A percentile compares a stretch with the other conserved stretches of the same genome.
phyloP scores from a whole-genome alignment of 306 rosid genomes.

The Quercus engelmannii region DNA sequence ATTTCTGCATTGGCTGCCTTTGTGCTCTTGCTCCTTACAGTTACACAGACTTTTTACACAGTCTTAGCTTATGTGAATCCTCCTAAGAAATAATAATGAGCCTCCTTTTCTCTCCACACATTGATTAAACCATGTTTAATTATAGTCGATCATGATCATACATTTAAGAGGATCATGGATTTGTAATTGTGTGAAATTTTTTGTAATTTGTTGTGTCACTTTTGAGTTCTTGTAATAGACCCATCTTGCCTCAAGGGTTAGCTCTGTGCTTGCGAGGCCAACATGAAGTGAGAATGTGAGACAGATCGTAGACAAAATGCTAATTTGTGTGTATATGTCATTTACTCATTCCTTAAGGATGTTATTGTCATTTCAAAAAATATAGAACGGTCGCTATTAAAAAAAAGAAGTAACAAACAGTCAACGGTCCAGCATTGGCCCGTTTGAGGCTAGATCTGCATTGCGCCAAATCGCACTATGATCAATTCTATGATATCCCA shows the following conservation, averaged over 20 bases:
- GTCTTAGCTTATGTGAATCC: neutral
- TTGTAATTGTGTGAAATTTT: no score
- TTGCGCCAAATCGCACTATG: no score
- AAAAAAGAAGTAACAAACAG: no score
- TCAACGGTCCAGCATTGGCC: no score
- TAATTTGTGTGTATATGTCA: neutral
- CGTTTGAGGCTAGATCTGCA: no score
- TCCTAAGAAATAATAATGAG: neutral
- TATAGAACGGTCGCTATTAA: no score
- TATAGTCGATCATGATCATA: no score
- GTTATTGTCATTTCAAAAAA: neutral
- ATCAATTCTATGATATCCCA: no score
- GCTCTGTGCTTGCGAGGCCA: no score
- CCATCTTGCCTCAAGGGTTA: no score
- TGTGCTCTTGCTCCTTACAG: constrained; percentile 27
- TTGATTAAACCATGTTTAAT: neutral
- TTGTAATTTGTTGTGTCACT: neutral
- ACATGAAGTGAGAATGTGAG: neutral
- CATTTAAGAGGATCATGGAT: no score
- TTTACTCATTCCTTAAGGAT: neutral
- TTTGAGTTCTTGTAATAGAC: neutral
- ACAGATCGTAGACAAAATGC: neutral
- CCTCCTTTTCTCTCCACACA: neutral
- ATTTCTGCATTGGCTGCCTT: constrained; percentile 41
- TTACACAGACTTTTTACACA: constrained; percentile 32